Percentiles rank a stretch among this genome's conserved stretches.
Evolutionary conservation across 768 basidiomycete species (phyloP).

Genomic region (Myochromella boudieri): DNA sequence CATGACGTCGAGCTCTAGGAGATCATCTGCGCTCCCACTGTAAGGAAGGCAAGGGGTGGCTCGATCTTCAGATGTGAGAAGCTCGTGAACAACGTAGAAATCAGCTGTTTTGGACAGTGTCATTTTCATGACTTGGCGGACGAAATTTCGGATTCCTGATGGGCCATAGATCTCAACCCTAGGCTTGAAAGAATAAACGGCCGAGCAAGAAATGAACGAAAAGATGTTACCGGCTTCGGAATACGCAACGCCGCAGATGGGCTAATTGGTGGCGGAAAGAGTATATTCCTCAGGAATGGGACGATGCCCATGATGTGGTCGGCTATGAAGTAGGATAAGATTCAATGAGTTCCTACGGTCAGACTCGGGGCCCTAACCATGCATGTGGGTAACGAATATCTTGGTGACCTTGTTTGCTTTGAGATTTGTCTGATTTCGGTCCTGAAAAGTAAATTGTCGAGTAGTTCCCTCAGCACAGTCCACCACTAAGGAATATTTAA

Average conservation of each 20-base stretch:
- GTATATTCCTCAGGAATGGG: conserved; percentile 59
- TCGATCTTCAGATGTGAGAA: conserved; percentile 57
- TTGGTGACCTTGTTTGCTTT: conserved; percentile 53
- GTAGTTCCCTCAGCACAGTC: conserved; percentile 84
- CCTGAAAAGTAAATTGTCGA: conserved; percentile 63
- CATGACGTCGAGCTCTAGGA: conserved; percentile 35
- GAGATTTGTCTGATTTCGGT: conserved; percentile 32
- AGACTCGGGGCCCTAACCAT: conserved; percentile 43
- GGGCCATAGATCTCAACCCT: conserved; percentile 78
- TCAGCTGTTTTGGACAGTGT: conserved; percentile 62
- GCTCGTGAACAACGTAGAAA: conserved; percentile 76
- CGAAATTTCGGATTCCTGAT: conserved; percentile 70
- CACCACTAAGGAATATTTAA: conserved; percentile 46
- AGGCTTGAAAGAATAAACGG: conserved; percentile 32
- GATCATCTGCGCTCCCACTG: conserved; percentile 15
- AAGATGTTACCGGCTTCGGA: conserved; percentile 16
- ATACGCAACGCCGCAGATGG: conserved; percentile 10
- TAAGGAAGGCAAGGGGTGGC: conserved; percentile 47
- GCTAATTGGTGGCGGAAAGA: conserved; percentile 43
- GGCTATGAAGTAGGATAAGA: too few relatives aligned
- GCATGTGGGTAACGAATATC: conserved; percentile 86
- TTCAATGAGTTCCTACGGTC: too few relatives aligned
- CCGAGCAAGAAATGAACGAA: conserved; percentile 4
- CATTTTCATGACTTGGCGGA: conserved; percentile 69
- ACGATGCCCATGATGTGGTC: conserved; percentile 79